Base-by-base conservation (phyloP, 2,329 filamentous ascomycete species). In the Trichoderma sp. region DNA sequence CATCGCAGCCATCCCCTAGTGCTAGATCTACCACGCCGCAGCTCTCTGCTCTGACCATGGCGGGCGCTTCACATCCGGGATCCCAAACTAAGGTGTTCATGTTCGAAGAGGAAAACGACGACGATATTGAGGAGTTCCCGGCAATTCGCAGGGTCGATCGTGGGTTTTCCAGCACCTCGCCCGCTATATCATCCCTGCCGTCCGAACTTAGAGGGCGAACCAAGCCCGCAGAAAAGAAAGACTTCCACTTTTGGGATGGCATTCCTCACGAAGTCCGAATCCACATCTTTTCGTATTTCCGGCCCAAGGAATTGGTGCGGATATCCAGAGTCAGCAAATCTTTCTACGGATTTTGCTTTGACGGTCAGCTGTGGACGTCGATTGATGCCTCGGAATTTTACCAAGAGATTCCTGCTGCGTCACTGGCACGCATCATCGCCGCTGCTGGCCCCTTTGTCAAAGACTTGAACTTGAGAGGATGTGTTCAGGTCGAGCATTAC, bases 361-460 rank as follows among this genome's bases (percentile, higher is more conserved):
- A 99, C 77, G 95, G 95, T 2, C 95, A 99, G 80, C 81, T 98
- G 17, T 99, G 95, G 95, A 89, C 89, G 4, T 88, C 86, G 50
- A 85, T 98, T 58, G 93, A 98, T 77, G 89, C 92, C 2, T 90
- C 93, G 8, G 89, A 92, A 59, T 98, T 94, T 78, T 97, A 98
- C 76, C 87, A 86, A 71, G 87, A 93, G 63, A 98, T 98, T 71
- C 90, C 94, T 0, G 92, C 91, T 25, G 89, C 92, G 70, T 92
- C 92, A 0, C 81, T 99, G 57, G 88, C 93, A 67, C 93, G 91
- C 74, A 93, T 98, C 70, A 93, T 98, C 74, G 87, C 89, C 1
- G 85, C 89, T 4, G 93, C 93, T 1, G 95, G 94, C 0, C 92
- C 94, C 0, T 99, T 98, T 73, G 89, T 98, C 64, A 92, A 92